phyloP scores from a whole-genome alignment of 192 early-diverging fungal species.

The Cetraspora pellucida region DNA sequence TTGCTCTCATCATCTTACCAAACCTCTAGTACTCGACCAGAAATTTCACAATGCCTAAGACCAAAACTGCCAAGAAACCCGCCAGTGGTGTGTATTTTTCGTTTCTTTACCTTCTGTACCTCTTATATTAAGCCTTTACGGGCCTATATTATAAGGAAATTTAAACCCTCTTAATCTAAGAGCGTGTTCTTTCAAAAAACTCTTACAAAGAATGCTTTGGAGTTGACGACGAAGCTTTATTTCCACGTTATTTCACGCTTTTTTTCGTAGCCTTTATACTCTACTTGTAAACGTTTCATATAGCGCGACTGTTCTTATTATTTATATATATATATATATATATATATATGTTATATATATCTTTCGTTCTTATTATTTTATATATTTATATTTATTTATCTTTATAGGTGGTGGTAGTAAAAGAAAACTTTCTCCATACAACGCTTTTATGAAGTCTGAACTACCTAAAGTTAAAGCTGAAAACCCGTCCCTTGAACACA shows the following conservation, averaged over 20 bases:
- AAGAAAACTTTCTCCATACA: constrained; percentile 65
- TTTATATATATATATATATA: constrained; percentile 22
- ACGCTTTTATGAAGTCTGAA: constrained; percentile 74
- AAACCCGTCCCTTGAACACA: constrained; percentile 62
- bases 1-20: constrained; percentile 20
- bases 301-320: constrained; percentile 32
- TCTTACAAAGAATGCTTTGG: constrained; percentile 9
- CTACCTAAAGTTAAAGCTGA: constrained; percentile 66
- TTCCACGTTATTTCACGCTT: constrained; percentile 34
- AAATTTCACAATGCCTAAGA: constrained; percentile 51
- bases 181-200: constrained; percentile 26
- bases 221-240: neutral
- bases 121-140: neutral
- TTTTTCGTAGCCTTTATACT: constrained; percentile 17
- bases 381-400: constrained; percentile 6
- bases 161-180: constrained; percentile 26
- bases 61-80: constrained; percentile 53
- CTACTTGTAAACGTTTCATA: constrained; percentile 6
- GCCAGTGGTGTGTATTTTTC: constrained; percentile 32
- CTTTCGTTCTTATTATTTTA: neutral
- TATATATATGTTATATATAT: constrained; percentile 9
- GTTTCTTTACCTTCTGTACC: neutral
- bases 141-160: constrained; percentile 28
- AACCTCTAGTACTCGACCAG: constrained; percentile 27
- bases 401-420: constrained; percentile 27